Conservation (phyloP, 305 asterid genomes). For the Petunia hybrid region DNA sequence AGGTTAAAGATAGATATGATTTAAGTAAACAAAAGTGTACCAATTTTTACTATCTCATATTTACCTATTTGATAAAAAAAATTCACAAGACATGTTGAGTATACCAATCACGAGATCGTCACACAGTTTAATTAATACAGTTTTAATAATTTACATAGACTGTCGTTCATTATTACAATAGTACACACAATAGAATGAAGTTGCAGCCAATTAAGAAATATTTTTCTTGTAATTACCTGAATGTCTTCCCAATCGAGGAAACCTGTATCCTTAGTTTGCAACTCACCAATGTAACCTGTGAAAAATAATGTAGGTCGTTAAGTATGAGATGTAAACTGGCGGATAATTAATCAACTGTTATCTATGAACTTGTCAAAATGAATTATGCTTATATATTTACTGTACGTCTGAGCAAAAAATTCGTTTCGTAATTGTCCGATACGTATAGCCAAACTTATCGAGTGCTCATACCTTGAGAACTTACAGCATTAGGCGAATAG, state of each 20-base stretch:
- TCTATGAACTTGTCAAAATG: not conserved
- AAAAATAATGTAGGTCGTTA: not conserved
- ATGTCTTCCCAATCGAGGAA: not conserved
- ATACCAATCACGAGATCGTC: no score
- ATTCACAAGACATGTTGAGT: no score
- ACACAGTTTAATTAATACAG: no score
- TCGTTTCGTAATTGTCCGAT: not conserved
- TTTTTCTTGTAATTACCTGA: not conserved
- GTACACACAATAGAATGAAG: not conserved
- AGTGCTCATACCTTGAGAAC: not conserved
- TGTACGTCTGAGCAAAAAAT: not conserved
- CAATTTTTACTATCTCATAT: no score
- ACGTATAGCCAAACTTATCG: not conserved
- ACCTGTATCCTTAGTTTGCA: not conserved
- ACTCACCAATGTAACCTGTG: constrained; percentile 7
- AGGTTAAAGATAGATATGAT: no score
- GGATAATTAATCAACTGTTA: not conserved
- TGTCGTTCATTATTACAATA: not conserved
- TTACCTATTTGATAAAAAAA: no score
- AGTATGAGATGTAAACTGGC: not conserved
- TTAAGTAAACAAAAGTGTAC: no score
- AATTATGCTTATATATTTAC: not conserved
- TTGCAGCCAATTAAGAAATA: not conserved
- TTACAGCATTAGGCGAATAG: not conserved
- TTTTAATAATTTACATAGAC: no score